phyloP scores from a whole-genome alignment of 139 green algal species.

The Gonium pectorale region DNA sequence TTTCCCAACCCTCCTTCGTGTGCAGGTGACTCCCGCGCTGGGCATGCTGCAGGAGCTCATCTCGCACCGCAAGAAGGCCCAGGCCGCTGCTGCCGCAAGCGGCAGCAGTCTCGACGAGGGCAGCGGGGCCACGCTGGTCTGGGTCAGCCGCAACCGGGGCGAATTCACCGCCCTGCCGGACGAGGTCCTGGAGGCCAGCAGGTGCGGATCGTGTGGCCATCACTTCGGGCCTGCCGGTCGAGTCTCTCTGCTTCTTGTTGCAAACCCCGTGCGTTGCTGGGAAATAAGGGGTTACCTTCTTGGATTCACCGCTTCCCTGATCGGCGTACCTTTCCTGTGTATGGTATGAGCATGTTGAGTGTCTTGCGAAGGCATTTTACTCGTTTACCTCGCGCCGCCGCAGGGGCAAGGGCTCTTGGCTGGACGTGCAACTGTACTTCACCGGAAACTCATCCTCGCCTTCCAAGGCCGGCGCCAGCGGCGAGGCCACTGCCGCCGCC shows the following conservation, averaged over 20 bases:
- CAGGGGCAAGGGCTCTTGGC: conserved; percentile 10
- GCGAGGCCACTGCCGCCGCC: too few relatives aligned
- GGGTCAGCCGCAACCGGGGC: conserved; percentile 17
- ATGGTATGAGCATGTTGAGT: too few relatives aligned
- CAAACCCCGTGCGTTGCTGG: too few relatives aligned
- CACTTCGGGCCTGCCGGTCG: too few relatives aligned
- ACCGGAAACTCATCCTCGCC: too few relatives aligned
- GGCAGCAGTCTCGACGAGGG: neutral
- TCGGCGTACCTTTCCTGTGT: too few relatives aligned
- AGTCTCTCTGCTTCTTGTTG: too few relatives aligned
- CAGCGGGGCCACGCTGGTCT: neutral
- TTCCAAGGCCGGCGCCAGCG: too few relatives aligned
- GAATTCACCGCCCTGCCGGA: neutral
- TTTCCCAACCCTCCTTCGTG: neutral
- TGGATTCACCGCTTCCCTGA: too few relatives aligned
- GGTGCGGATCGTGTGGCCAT: neutral
- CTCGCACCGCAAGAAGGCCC: neutral
- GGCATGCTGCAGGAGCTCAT: conserved; percentile 35
- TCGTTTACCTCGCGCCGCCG: too few relatives aligned
- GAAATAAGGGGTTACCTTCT: too few relatives aligned
- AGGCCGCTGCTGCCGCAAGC: neutral
- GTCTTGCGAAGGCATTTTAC: too few relatives aligned
- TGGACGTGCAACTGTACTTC: conserved; percentile 28
- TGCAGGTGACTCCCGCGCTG: conserved; percentile 16
- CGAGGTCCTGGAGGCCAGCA: conserved; percentile 10